These are phyloP conservation scores for Eutrema japonicum DNA, from an alignment of 345 rosid species.

Conservation along the genomic window DNA sequence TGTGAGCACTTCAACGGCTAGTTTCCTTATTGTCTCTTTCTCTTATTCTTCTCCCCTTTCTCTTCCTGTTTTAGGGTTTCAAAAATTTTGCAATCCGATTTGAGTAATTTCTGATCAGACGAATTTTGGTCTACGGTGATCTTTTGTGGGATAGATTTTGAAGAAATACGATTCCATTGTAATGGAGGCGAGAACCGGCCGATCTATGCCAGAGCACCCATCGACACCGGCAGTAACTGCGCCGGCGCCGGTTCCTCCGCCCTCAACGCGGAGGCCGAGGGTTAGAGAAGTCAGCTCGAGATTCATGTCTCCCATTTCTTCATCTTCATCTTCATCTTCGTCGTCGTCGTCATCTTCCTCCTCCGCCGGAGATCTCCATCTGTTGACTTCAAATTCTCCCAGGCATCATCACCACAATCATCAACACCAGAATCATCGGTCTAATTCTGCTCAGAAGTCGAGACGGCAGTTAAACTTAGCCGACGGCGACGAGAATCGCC, in stretches of 20 bases:
- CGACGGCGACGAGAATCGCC: conserved; percentile 58
- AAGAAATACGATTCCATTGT: neutral
- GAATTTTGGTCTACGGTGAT: neutral
- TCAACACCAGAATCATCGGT: conserved; percentile 37
- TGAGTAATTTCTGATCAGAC: neutral
- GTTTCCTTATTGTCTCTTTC: conserved; percentile 16
- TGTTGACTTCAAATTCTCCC: conserved; percentile 48
- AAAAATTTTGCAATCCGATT: conserved; percentile 11
- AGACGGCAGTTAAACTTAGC: conserved; percentile 48
- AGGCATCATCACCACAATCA: conserved; percentile 40
- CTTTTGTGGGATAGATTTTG: neutral
- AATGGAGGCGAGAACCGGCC: conserved; percentile 36
- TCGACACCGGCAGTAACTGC: conserved; percentile 35
- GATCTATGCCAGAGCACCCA: conserved; percentile 29
- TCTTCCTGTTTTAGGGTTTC: conserved; percentile 24
- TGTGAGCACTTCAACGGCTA: conserved; percentile 41
- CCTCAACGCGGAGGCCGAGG: conserved; percentile 65
- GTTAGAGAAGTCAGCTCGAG: conserved; percentile 85
- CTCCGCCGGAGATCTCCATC: conserved; percentile 52
- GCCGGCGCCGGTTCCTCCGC: conserved; percentile 47
- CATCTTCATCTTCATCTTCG: conserved; percentile 48
- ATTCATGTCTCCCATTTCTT: conserved; percentile 76
- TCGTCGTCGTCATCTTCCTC: conserved; percentile 27
- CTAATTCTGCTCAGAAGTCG: conserved; percentile 55
- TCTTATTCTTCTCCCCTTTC: conserved; percentile 10